Base-by-base conservation (phyloP, 139 green algal genomes). In the Mychonastes homosphaera region DNA sequence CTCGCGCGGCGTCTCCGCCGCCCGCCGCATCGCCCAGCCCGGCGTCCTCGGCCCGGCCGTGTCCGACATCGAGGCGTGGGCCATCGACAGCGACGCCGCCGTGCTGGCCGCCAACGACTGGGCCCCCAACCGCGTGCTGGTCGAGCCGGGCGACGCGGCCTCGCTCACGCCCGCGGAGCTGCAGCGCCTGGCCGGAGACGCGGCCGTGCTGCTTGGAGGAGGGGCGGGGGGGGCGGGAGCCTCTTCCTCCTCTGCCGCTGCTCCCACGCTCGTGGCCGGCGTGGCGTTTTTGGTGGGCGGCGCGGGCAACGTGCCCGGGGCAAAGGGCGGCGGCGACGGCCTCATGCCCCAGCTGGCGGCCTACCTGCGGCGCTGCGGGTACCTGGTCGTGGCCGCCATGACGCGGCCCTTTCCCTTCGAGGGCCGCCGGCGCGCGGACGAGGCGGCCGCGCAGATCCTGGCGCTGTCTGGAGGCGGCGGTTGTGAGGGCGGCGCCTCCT, bases 341-440 rank as follows among this genome's bases (percentile, higher is more conserved):
- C 39, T 46, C 39, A 46, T 86, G 58, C 64, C 90, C 47, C 79
- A 83, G 34, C 16, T 87, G 26, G 75, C 84, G 7, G 53, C 64
- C 12, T 58, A 79, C 51, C 66, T 89, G 47, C 73, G 79, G 12
- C 73, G 70, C 2, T 67, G 72, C 6, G 84, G 84, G 32, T 78
- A 78, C 70, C 89, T 92, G 56, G 87, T 87, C 4, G 78, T 73
- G 0, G 79, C 72, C 1, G 81, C 76, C 0, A 57, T 92, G 21
- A 85, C 83, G 7, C 51, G 57, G 43, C 84, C 84, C 1, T 92
- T 92, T 74, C 69, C 44, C 5, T 92, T 92, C 65, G 83, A 89
- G 56, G 83, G 84, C 28, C 49, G 61, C 0, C 66, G 72, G 29
- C 81, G 81, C 70, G 50, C 76, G 49, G 77, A 88, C 53, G 67